Percentiles rank a stretch among this genome's conserved stretches.
These are phyloP conservation scores for Limnanthes douglasii DNA, from an alignment of 345 rosid species.

Conservation along the genomic window DNA sequence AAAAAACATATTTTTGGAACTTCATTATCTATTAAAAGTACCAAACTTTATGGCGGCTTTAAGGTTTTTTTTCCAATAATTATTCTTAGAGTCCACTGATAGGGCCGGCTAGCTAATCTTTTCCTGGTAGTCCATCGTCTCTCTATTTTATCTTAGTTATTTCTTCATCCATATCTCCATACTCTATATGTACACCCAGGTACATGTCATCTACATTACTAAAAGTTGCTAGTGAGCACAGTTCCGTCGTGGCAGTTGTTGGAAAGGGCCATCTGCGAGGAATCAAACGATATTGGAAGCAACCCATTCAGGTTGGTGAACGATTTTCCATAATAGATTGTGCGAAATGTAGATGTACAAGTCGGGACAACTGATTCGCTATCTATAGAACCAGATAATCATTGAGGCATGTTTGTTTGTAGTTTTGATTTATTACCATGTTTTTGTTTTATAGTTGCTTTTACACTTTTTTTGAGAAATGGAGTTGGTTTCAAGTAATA, in stretches of 20 bases:
- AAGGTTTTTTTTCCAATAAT: too few relatives aligned
- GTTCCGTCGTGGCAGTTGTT: conserved; percentile 76
- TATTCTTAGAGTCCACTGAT: too few relatives aligned
- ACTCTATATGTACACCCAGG: conserved; percentile 24
- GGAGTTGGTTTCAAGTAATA: too few relatives aligned
- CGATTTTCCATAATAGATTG: neutral
- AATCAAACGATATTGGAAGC: conserved; percentile 74
- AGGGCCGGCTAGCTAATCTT: too few relatives aligned
- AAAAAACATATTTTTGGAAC: too few relatives aligned
- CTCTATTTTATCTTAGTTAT: neutral
- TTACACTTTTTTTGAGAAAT: too few relatives aligned
- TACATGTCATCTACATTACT: conserved; percentile 63
- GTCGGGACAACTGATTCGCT: neutral
- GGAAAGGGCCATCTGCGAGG: conserved; percentile 93
- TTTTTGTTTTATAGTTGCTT: too few relatives aligned
- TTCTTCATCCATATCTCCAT: neutral
- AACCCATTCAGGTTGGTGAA: conserved; percentile 43
- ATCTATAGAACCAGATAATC: neutral
- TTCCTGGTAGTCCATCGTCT: too few relatives aligned
- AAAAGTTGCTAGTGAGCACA: conserved; percentile 46
- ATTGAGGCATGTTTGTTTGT: neutral
- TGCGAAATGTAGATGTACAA: neutral
- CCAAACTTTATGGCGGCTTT: too few relatives aligned
- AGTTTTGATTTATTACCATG: neutral
- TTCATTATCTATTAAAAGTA: too few relatives aligned